Conservation (phyloP, 2,329 filamentous ascomycete species). For the Sporothrix mexicana region DNA sequence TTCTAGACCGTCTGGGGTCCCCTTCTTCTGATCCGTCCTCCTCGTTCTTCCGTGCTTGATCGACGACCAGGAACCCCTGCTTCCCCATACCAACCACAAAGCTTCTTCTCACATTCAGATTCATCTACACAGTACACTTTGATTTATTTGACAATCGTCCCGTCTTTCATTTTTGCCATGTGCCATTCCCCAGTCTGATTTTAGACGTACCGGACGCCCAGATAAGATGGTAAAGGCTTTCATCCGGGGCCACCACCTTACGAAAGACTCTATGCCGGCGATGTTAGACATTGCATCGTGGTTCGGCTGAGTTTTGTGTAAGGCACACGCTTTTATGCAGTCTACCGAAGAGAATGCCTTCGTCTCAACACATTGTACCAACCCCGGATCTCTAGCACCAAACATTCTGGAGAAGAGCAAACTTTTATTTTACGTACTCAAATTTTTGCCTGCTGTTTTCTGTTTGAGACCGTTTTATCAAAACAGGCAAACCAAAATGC, state of each 20-base stretch:
- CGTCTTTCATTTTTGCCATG: background rate
- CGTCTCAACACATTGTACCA: slow-evolving; percentile 28
- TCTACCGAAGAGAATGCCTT: background rate
- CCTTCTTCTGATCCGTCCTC: background rate
- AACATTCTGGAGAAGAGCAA: background rate
- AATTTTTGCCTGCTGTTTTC: background rate
- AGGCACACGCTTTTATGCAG: background rate
- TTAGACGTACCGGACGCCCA: background rate
- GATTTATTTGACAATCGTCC: background rate
- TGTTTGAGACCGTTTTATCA: slow-evolving; percentile 19
- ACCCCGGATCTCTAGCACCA: background rate
- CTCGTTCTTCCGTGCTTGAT: slow-evolving; percentile 14
- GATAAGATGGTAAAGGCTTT: background rate
- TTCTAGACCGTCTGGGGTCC: background rate
- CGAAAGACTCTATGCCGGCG: background rate
- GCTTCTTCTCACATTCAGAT: background rate
- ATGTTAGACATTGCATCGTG: background rate
- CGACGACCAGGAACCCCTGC: background rate
- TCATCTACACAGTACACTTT: background rate
- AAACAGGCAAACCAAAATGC: slow-evolving; percentile 15
- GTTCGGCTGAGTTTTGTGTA: slow-evolving; percentile 18
- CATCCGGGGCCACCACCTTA: background rate
- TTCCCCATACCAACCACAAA: slow-evolving; percentile 4
- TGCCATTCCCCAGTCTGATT: background rate
- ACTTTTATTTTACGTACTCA: too few species aligned